phyloP scores from a whole-genome alignment of 106 monocot genomes.

The Dendrobium nobile region DNA sequence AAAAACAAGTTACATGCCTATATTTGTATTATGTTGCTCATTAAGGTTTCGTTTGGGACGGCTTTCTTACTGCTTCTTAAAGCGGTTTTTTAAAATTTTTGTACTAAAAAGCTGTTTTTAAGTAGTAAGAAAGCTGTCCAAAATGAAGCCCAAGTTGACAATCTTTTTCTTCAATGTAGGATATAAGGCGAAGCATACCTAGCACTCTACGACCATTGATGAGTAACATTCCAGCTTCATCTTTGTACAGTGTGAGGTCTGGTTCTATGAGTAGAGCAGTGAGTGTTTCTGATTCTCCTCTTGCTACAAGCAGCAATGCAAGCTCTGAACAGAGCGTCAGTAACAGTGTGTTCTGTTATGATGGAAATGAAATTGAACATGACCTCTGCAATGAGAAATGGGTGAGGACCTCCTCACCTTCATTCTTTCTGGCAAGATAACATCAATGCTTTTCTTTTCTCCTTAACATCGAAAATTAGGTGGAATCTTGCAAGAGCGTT shows the following conservation, averaged over 20 bases:
- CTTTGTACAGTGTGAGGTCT: constrained; percentile 72
- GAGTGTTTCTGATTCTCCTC: constrained; percentile 55
- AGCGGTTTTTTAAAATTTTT: no score
- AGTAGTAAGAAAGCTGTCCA: no score
- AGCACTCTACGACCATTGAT: constrained; percentile 59
- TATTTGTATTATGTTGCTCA: background rate
- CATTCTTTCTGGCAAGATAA: background rate
- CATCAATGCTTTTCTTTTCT: background rate
- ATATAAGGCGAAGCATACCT: constrained; percentile 64
- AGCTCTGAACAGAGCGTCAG: constrained; percentile 66
- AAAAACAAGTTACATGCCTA: background rate
- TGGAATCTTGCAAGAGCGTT: background rate
- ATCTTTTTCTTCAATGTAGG: constrained; percentile 13
- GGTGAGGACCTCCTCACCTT: constrained; percentile 12
- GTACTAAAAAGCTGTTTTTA: no score
- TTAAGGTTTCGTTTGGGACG: background rate
- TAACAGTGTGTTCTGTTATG: constrained; percentile 26
- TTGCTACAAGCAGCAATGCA: constrained; percentile 72
- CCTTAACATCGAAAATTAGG: background rate
- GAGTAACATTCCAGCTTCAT: constrained; percentile 77
- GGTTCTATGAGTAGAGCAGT: constrained; percentile 31
- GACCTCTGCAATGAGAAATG: constrained; percentile 31
- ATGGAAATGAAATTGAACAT: constrained; percentile 42
- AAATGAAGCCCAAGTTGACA: background rate
- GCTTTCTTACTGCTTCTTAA: no score